Percentiles rank a stretch among this genome's conserved stretches.
Conservation (phyloP, 306 rosid genomes). For the Phaseolus lunatus region DNA sequence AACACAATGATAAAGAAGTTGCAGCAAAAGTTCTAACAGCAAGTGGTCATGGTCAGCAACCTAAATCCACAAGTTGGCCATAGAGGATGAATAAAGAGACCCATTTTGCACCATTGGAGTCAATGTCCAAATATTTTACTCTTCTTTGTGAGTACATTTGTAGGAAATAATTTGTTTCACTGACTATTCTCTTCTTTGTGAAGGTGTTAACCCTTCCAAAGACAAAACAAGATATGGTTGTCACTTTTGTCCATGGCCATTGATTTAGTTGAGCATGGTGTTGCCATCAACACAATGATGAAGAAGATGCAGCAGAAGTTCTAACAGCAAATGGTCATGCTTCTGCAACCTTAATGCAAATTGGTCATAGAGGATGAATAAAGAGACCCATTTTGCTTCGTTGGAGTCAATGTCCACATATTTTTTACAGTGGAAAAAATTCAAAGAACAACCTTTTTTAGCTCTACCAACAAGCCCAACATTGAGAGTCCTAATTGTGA, state of each 20-base stretch:
- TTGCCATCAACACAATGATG: neutral
- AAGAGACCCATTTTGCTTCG: neutral
- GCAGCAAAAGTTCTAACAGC: neutral
- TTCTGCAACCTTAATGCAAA: neutral
- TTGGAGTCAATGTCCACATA: neutral
- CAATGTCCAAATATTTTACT: too few relatives aligned
- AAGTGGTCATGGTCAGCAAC: neutral
- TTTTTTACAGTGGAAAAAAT: too few relatives aligned
- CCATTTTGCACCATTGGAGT: constrained; percentile 4
- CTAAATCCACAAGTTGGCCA: neutral
- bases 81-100: neutral
- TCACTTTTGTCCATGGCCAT: neutral
- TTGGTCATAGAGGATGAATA: neutral
- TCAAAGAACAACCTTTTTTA: neutral
- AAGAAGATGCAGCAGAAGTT: neutral
- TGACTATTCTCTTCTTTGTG: neutral
- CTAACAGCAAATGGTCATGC: neutral
- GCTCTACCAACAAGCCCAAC: neutral
- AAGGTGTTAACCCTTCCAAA: too few relatives aligned
- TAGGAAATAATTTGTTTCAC: neutral
- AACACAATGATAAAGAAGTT: neutral
- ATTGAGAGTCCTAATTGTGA: neutral
- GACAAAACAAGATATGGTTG: neutral
- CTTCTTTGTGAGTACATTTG: neutral
- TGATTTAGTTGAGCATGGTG: neutral